Evolutionary conservation across 192 early-diverging fungal species (phyloP), one percentile per base, ranked within the genome.

Genomic region (Linnemannia zychae): DNA sequence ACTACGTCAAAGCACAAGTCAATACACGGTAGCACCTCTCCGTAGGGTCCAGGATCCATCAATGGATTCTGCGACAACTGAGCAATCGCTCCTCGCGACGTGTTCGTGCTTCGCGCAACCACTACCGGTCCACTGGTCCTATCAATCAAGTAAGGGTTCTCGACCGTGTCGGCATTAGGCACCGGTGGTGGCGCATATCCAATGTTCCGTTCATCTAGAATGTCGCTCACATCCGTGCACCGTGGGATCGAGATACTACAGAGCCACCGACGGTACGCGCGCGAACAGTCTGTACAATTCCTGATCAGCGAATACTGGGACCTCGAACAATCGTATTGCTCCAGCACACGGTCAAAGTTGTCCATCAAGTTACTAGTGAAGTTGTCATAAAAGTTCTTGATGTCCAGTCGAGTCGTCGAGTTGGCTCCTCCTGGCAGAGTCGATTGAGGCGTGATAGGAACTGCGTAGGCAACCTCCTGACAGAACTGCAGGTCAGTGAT

Each of bases 1-100:
- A 91, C 90, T 0, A 91, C 86, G 68, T 89, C 86, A 78, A 88
- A 93, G 38, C 92, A 93, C 15, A 93, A 75, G 74, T 93, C 90
- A 72, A 91, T 84, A 72, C 92, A 93, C 24, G 92, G 92, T 38
- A 90, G 72, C 18, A 91, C 71, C 72, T 93, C 92, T 7, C 71
- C 86, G 82, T 87, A 93, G 33, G 73, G 47, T 7, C 87, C 86
- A 18, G 85, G 79, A 47, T 90, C 86, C 68, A 90, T 75, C 47
- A 88, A 76, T 12, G 82, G 67, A 33, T 76, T 70, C 74, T 63
- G 70, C 44, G 44, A 77, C 28, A 75, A 78, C 50, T 67, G 80
- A 20, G 50, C 71, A 71, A 71, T 78, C 38, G 71, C 75, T 9
- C 53, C 84, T 22, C 66, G 78, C 38, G 66, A 87, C 63, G 71